Conservation (phyloP, 768 basidiomycete species). For the Collybiopsis confluens region DNA sequence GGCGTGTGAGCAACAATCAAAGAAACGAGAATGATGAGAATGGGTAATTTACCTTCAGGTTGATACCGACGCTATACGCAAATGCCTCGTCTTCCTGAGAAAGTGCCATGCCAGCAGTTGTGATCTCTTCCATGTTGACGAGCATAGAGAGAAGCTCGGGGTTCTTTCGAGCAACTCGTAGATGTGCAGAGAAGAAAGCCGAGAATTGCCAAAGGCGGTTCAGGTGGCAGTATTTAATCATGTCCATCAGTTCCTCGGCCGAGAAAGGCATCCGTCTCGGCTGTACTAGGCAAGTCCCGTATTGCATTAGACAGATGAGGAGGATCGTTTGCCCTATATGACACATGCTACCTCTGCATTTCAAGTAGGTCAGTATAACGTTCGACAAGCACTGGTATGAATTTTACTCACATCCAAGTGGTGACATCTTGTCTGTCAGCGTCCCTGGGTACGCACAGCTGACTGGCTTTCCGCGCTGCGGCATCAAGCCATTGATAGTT, state of each 20-base stretch:
- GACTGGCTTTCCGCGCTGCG: conserved; percentile 53
- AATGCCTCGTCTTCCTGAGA: conserved; percentile 67
- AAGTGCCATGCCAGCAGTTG: conserved; percentile 64
- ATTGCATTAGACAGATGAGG: conserved; percentile 67
- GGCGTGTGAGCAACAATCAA: conserved; percentile 18
- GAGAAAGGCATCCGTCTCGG: conserved; percentile 63
- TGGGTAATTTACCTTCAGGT: conserved; percentile 46
- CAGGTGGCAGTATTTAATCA: conserved; percentile 62
- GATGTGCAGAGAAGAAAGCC: conserved; percentile 60
- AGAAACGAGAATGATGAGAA: neutral
- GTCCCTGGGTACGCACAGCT: conserved; percentile 44
- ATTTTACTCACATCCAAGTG: conserved; percentile 60
- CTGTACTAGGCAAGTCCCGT: conserved; percentile 70
- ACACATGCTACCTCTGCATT: conserved; percentile 74
- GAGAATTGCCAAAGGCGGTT: conserved; percentile 77
- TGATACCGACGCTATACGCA: conserved; percentile 61
- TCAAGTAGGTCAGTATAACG: conserved; percentile 28
- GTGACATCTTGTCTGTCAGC: conserved; percentile 59
- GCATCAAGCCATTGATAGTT: conserved; percentile 62
- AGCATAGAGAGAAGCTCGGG: conserved; percentile 58
- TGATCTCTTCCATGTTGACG: conserved; percentile 52
- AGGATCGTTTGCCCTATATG: conserved; percentile 78
- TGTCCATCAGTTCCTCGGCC: conserved; percentile 64
- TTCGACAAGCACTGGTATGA: conserved; percentile 12
- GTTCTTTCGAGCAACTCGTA: conserved; percentile 55